Evolutionary conservation across 2,329 filamentous ascomycete species (phyloP).

Genomic region (Talaromyces sp.): DNA sequence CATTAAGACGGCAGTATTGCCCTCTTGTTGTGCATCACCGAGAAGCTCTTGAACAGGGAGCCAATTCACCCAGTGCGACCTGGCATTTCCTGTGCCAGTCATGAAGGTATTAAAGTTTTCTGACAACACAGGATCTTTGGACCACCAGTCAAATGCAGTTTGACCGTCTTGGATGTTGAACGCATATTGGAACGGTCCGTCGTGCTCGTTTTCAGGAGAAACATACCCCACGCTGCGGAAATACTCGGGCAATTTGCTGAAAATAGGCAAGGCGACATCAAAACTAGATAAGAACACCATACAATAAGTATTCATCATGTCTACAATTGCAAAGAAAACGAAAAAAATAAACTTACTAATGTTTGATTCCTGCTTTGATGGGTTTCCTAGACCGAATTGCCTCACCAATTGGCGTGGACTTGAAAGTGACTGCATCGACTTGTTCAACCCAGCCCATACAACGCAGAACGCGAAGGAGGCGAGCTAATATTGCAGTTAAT

Average conservation of each 20-base stretch:
- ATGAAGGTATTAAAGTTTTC: slow-evolving; percentile 19
- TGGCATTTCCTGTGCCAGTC: slow-evolving; percentile 12
- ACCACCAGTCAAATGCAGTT: slow-evolving; percentile 14
- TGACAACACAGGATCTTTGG: slow-evolving; percentile 7
- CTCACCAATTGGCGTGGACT: not conserved
- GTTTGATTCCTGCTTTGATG: not conserved
- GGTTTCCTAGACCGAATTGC: not conserved
- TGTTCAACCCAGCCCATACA: not conserved
- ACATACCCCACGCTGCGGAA: not conserved
- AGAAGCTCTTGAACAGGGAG: slow-evolving; percentile 18
- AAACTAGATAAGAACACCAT: not conserved
- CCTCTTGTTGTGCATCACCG: slow-evolving; percentile 3
- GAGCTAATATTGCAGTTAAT: not conserved
- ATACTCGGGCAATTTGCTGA: not conserved
- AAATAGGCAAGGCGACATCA: not conserved
- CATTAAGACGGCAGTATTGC: slow-evolving; percentile 11
- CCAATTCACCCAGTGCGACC: slow-evolving; percentile 15
- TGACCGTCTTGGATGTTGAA: slow-evolving; percentile 14
- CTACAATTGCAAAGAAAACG: not conserved
- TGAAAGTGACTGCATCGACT: not conserved
- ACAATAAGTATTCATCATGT: not conserved
- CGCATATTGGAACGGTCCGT: slow-evolving; percentile 22
- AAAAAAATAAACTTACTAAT: not conserved
- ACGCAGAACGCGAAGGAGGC: not conserved
- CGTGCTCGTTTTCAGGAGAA: slow-evolving; percentile 16